Percentiles rank a stretch among this genome's conserved stretches.
Evolutionary conservation across 2,329 filamentous ascomycete genomes (phyloP).

Genomic region (Colletotrichum tamarilloi): DNA sequence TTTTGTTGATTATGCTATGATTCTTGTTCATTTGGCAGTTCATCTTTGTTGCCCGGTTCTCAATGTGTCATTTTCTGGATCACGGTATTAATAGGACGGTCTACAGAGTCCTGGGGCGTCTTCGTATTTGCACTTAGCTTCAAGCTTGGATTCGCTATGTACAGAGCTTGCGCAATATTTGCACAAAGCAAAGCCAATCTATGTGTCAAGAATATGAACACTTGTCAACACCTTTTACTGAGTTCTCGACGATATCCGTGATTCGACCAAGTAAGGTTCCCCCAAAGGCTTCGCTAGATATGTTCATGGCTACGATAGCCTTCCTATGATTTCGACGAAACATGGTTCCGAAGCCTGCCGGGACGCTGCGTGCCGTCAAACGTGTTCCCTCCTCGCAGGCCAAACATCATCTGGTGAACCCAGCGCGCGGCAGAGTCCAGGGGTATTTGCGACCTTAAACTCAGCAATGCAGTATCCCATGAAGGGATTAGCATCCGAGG

Average conservation of each 20-base stretch:
- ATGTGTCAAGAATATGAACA: constrained; percentile 14
- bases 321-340: neutral
- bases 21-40: constrained; percentile 13
- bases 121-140: neutral
- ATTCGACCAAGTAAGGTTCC: neutral
- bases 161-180: constrained; percentile 22
- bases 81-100: constrained; percentile 20
- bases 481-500: neutral
- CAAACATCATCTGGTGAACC: constrained; percentile 17
- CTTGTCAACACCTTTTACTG: neutral
- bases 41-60: neutral
- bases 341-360: neutral
- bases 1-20: constrained; percentile 9
- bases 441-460: neutral
- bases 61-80: constrained; percentile 11
- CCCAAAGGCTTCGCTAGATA: no score
- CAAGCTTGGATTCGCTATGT: constrained; percentile 12
- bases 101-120: constrained; percentile 14
- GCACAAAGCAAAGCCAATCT: constrained; percentile 27
- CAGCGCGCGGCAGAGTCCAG: neutral
- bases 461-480: neutral
- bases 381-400: neutral
- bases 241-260: neutral
- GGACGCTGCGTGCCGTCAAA: constrained; percentile 3
- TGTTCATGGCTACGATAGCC: no score